Conservation (phyloP, 345 rosid genomes). For the Citrus sinensis region DNA sequence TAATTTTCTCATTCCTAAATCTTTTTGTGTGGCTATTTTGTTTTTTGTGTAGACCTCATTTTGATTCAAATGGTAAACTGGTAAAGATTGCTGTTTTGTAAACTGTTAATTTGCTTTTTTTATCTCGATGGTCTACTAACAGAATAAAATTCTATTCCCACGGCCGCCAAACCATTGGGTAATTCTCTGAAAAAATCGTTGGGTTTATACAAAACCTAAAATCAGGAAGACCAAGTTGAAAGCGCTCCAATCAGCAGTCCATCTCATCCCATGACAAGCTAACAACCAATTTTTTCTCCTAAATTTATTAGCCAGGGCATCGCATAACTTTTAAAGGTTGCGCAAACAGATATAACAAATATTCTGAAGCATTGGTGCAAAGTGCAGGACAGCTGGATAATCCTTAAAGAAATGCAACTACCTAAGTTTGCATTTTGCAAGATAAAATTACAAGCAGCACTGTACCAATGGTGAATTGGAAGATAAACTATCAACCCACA, state of each 20-base stretch:
- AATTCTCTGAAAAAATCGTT: too few species aligned
- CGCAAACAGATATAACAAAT: too few species aligned
- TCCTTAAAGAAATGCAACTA: background rate
- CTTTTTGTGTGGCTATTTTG: conserved; percentile 4
- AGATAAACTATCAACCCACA: background rate
- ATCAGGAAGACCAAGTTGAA: background rate
- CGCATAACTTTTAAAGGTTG: too few species aligned
- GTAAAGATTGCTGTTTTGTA: too few species aligned
- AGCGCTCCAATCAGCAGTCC: background rate
- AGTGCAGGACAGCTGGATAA: background rate
- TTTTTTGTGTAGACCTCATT: background rate
- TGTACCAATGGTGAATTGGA: background rate
- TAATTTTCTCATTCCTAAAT: too few species aligned
- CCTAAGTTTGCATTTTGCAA: too few species aligned
- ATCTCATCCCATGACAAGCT: background rate
- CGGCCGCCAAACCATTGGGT: too few species aligned
- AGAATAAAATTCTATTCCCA: too few species aligned
- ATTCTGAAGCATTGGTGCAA: background rate
- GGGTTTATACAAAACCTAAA: too few species aligned
- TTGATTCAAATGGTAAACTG: background rate
- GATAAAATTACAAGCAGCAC: background rate
- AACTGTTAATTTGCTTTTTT: too few species aligned
- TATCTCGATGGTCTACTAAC: too few species aligned
- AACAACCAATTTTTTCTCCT: too few species aligned
- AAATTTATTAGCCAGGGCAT: background rate